Conservation (phyloP, 1,139 yeast species). For the Sugiyamaella pinicola region DNA sequence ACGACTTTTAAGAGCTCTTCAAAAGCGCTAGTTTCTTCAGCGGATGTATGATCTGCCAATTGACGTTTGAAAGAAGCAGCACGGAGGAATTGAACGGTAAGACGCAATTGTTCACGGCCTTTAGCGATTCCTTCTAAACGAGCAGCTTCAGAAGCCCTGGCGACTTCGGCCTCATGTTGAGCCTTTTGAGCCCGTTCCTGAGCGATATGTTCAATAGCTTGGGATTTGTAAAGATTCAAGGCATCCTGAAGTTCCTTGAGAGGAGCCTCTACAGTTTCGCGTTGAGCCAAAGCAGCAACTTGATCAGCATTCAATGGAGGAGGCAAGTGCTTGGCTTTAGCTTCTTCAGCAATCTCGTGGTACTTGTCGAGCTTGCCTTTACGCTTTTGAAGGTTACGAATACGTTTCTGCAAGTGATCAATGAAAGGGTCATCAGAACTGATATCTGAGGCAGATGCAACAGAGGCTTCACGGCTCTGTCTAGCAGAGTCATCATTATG, state of each 20-base stretch:
- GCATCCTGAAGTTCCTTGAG: constrained; percentile 42
- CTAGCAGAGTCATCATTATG: constrained; percentile 14
- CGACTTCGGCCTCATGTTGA: constrained; percentile 25
- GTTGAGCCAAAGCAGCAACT: constrained; percentile 39
- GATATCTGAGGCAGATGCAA: constrained; percentile 14
- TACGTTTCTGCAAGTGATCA: constrained; percentile 41
- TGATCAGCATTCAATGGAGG: constrained; percentile 43
- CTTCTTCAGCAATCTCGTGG: constrained; percentile 37
- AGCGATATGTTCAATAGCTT: constrained; percentile 24
- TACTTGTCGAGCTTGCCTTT: constrained; percentile 43
- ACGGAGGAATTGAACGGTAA: constrained; percentile 40
- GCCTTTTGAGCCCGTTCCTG: constrained; percentile 24
- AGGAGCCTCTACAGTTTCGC: constrained; percentile 44
- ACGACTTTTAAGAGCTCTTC: constrained; percentile 40
- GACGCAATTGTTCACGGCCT: constrained; percentile 34
- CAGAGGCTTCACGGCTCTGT: constrained; percentile 19
- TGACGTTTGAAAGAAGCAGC: constrained; percentile 43
- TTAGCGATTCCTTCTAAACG: constrained; percentile 30
- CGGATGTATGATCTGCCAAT: constrained; percentile 32
- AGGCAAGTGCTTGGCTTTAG: constrained; percentile 23
- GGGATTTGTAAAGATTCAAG: constrained; percentile 34
- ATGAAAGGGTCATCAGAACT: constrained; percentile 32
- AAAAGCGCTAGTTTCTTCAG: constrained; percentile 37
- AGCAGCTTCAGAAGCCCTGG: constrained; percentile 25
- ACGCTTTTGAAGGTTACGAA: constrained; percentile 44